phyloP scores from a whole-genome alignment of 1,284 basidiomycete species.

The Xerocomus amazonicus region DNA sequence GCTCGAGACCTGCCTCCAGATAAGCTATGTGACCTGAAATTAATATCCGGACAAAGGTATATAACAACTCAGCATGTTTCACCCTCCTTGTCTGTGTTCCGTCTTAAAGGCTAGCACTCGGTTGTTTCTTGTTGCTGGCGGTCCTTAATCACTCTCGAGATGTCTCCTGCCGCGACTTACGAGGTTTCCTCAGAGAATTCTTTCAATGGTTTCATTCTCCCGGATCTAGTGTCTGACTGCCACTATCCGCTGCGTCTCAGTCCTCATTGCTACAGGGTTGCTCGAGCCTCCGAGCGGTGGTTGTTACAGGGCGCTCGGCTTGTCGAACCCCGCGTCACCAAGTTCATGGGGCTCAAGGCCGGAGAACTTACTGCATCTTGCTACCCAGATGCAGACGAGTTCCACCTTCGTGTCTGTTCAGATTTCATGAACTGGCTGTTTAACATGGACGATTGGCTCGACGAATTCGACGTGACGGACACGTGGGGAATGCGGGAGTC shows the following conservation, averaged over 20 bases:
- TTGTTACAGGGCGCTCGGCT: conserved; percentile 51
- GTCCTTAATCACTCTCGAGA: conserved; percentile 8
- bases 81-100: conserved; percentile 11
- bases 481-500: conserved; percentile 41
- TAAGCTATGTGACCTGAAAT: conserved; percentile 1
- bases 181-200: conserved; percentile 7
- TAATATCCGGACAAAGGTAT: conserved; percentile 19
- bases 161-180: conserved; percentile 29
- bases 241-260: conserved; percentile 53
- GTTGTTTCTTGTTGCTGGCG: neutral
- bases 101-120: conserved; percentile 15
- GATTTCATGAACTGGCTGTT: conserved; percentile 61
- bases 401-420: conserved; percentile 57
- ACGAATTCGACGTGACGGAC: conserved; percentile 40
- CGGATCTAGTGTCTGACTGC: conserved; percentile 62
- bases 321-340: conserved; percentile 45
- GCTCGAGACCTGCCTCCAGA: conserved; percentile 1
- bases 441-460: conserved; percentile 54
- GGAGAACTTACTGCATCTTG: conserved; percentile 65
- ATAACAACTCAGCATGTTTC: conserved; percentile 26
- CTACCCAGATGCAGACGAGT: conserved; percentile 51
- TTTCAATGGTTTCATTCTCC: conserved; percentile 50
- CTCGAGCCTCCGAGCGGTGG: conserved; percentile 57
- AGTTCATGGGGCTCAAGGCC: conserved; percentile 56
- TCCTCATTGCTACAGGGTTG: conserved; percentile 50